These are phyloP conservation scores for Pseudozyma tsukubaensis DNA, from an alignment of 1,284 basidiomycete genomes.

Conservation along the genomic window DNA sequence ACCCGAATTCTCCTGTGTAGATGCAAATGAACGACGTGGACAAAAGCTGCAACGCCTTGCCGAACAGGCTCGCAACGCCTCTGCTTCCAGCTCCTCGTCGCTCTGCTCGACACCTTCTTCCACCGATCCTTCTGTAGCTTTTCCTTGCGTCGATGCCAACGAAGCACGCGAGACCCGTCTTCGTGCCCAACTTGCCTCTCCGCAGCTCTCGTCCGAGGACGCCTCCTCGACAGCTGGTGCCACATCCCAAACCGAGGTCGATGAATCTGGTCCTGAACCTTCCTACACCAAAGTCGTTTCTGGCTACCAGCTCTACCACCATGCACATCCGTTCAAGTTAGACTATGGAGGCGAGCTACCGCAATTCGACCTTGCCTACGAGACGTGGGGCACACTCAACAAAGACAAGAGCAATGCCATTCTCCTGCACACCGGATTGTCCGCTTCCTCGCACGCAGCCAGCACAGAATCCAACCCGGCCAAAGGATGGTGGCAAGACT, in stretches of 20 bases:
- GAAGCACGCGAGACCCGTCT: conserved; percentile 58
- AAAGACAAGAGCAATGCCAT: conserved; percentile 85
- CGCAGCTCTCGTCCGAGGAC: background rate
- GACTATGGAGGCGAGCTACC: conserved; percentile 80
- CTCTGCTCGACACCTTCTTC: conserved; percentile 21
- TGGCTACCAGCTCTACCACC: conserved; percentile 69
- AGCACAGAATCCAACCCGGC: conserved; percentile 81
- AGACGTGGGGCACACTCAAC: conserved; percentile 94
- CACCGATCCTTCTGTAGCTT: conserved; percentile 40
- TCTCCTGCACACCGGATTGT: conserved; percentile 95
- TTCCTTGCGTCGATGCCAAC: conserved; percentile 67
- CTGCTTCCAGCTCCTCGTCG: conserved; percentile 12
- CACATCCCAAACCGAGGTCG: conserved; percentile 15
- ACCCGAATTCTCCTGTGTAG: conserved; percentile 62
- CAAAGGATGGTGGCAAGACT: conserved; percentile 98
- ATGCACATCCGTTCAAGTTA: conserved; percentile 75
- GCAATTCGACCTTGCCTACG: conserved; percentile 87
- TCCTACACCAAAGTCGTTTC: conserved; percentile 70
- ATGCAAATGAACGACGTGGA: conserved; percentile 62
- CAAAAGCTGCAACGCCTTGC: conserved; percentile 47
- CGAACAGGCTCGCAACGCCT: conserved; percentile 4
- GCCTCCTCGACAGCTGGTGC: background rate
- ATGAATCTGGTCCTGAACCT: conserved; percentile 69
- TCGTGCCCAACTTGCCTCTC: conserved; percentile 37
- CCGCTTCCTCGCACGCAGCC: conserved; percentile 94